These are phyloP conservation scores for Geotrichum siamense DNA, from an alignment of 1,139 yeast species.

Conservation along the genomic window DNA sequence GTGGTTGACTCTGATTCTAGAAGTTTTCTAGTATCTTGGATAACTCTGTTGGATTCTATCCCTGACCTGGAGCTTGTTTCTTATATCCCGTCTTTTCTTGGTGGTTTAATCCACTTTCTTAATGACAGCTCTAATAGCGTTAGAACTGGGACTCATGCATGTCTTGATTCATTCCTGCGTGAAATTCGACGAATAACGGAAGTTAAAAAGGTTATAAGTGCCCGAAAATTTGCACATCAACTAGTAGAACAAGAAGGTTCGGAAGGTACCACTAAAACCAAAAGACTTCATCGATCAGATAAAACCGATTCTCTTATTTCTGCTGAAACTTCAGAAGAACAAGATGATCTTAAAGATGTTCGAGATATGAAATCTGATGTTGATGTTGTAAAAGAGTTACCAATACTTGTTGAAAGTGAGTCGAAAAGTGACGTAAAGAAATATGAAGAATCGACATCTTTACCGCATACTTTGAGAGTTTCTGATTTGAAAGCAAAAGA, in stretches of 20 bases:
- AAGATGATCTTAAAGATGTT: too few species aligned
- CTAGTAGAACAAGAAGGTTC: neutral
- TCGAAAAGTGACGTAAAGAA: neutral
- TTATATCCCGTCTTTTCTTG: constrained; percentile 81
- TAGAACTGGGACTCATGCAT: constrained; percentile 72
- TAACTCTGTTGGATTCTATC: constrained; percentile 79
- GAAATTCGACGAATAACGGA: constrained; percentile 73
- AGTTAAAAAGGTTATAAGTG: constrained; percentile 43
- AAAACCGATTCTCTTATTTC: neutral
- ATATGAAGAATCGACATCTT: neutral
- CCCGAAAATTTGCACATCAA: constrained; percentile 4
- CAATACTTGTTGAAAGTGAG: too few species aligned
- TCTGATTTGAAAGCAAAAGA: neutral
- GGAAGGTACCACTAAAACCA: neutral
- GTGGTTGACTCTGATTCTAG: constrained; percentile 90
- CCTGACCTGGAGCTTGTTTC: constrained; percentile 87
- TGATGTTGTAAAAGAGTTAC: too few species aligned
- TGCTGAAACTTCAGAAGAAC: too few species aligned
- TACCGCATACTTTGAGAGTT: neutral
- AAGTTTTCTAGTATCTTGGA: constrained; percentile 88
- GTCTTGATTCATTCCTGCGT: constrained; percentile 65
- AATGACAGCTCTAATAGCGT: constrained; percentile 86
- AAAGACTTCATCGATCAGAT: neutral
- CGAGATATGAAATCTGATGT: too few species aligned
- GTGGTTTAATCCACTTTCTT: constrained; percentile 73